A percentile compares a stretch with the other conserved stretches of the same genome.
phyloP scores from a whole-genome alignment of 805 yeast genomes.

The Hanseniaspora nectarophila region DNA sequence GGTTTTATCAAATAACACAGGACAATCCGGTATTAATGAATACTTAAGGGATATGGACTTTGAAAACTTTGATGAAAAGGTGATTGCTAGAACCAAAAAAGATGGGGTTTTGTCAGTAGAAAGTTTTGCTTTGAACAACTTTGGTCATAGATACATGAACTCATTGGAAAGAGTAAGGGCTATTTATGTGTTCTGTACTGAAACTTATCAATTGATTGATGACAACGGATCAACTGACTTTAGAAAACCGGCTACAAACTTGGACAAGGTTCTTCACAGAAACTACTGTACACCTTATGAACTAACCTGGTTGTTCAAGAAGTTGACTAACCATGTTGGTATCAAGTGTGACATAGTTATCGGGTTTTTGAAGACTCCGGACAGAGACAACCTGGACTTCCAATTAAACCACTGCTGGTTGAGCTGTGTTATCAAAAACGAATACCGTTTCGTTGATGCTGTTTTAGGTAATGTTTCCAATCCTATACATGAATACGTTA shows the following conservation, averaged over 20 bases:
- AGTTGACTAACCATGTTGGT: conserved; percentile 56
- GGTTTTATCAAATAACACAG: conserved; percentile 19
- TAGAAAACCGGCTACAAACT: conserved; percentile 30
- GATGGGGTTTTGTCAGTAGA: conserved; percentile 38
- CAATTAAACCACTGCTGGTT: conserved; percentile 82
- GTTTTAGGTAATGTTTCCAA: conserved; percentile 50
- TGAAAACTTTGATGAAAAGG: conserved; percentile 35
- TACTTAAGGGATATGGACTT: conserved; percentile 26
- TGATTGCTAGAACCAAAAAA: conserved; percentile 30
- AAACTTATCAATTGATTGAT: conserved; percentile 40
- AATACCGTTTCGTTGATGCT: conserved; percentile 72
- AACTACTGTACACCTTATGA: conserved; percentile 57
- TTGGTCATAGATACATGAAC: conserved; percentile 41
- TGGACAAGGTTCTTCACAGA: conserved; percentile 34
- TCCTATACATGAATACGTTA: conserved; percentile 36
- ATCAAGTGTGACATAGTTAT: conserved; percentile 64
- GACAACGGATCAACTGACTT: conserved; percentile 30
- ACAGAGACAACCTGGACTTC: conserved; percentile 36
- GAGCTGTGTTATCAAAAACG: conserved; percentile 59
- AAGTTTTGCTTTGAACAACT: conserved; percentile 42
- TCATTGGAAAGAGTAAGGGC: conserved; percentile 56
- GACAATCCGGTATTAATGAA: conserved; percentile 19
- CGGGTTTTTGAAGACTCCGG: conserved; percentile 77
- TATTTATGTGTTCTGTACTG: conserved; percentile 48
- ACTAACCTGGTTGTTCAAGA: conserved; percentile 62